Conservation (phyloP, 208 protist genomes). For the Angomonas ambiguus region DNA sequence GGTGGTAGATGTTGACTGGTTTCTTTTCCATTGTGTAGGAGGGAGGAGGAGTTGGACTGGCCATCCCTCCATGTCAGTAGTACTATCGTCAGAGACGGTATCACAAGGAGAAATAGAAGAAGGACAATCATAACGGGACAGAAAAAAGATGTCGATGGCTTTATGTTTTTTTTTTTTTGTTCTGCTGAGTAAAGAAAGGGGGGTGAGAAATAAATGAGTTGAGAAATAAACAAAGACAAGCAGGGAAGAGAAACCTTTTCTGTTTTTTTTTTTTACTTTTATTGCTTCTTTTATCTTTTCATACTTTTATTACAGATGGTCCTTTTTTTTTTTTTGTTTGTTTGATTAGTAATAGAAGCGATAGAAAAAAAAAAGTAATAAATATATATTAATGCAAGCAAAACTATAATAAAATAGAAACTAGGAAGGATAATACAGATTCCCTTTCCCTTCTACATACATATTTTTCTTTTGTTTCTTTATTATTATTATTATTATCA, state of each 20-base stretch:
- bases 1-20: no score
- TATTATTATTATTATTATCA: neutral
- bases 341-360: conserved; percentile 5
- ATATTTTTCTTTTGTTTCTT: neutral
- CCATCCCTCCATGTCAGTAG: no score
- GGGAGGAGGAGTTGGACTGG: no score
- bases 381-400: neutral
- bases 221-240: neutral
- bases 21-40: no score
- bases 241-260: neutral
- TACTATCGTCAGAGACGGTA: no score
- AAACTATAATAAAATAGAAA: neutral
- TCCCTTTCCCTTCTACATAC: neutral
- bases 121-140: no score
- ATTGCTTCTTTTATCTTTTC: no score
- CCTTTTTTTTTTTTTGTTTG: neutral
- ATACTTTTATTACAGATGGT: no score
- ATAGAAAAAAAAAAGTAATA: conserved; percentile 9
- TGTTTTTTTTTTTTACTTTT: conserved; percentile 6
- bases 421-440: no score
- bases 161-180: conserved; percentile 7
- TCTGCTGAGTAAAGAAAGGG: neutral
- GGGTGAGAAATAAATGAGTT: neutral
- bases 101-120: no score
- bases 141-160: neutral